phyloP scores from a whole-genome alignment of 2,329 filamentous ascomycete species.

The Stagonosporopsis cucurbitacearum region DNA sequence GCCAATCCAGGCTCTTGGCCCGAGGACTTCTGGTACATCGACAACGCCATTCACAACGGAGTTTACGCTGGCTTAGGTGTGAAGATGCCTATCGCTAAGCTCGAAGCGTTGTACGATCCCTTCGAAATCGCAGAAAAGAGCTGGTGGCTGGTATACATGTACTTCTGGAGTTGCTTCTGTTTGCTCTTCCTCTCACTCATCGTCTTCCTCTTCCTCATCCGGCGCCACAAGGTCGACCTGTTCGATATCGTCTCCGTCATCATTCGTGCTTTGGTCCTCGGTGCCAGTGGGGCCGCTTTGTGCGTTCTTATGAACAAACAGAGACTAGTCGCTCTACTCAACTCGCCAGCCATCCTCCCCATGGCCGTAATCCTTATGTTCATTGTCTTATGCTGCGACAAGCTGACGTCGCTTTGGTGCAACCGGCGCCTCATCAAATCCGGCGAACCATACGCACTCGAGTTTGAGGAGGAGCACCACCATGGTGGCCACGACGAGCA shows the following conservation, averaged over 20 bases:
- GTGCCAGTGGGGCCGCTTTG: conserved; percentile 39
- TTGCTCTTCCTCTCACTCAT: conserved; percentile 47
- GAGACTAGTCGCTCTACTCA: conserved; percentile 35
- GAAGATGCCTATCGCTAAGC: conserved; percentile 40
- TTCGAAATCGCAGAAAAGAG: conserved; percentile 36
- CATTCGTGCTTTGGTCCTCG: conserved; percentile 35
- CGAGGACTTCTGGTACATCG: conserved; percentile 27
- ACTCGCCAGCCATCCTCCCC: conserved; percentile 44
- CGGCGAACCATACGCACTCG: conserved; percentile 40
- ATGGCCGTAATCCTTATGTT: conserved; percentile 47
- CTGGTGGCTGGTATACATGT: conserved; percentile 46
- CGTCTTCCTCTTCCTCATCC: conserved; percentile 50
- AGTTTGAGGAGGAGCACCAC: conserved; percentile 38
- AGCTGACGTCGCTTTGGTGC: conserved; percentile 36
- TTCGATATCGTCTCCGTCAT: conserved; percentile 50
- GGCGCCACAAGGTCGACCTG: conserved; percentile 48
- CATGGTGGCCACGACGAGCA: conserved; percentile 27
- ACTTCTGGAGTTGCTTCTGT: conserved; percentile 49
- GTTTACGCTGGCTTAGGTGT: conserved; percentile 45
- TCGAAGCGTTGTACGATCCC: conserved; percentile 29
- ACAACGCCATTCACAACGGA: conserved; percentile 35
- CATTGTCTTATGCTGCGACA: conserved; percentile 39
- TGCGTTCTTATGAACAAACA: conserved; percentile 34
- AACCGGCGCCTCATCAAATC: conserved; percentile 41
- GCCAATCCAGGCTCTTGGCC: conserved; percentile 23